Percentiles rank a stretch among this genome's conserved stretches.
phyloP scores from a whole-genome alignment of 371 early-diverging fungal species.

The Mortierella sp. region DNA sequence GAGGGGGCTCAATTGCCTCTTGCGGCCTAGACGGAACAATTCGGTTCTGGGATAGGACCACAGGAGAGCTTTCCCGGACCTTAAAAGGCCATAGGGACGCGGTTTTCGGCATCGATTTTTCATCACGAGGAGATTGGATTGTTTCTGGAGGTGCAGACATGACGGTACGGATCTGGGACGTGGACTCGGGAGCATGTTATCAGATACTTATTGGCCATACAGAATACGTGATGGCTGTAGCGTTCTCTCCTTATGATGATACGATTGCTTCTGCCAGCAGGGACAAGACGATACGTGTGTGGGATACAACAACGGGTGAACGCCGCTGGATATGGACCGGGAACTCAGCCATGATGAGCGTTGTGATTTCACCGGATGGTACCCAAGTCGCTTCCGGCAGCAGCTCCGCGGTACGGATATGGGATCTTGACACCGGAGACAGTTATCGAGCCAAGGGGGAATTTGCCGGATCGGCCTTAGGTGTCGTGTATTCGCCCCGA shows the following conservation, averaged over 20 bases:
- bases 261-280: slow-evolving; percentile 3
- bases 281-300: slow-evolving; percentile 12
- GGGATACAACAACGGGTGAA: background rate
- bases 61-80: background rate
- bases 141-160: slow-evolving; percentile 1
- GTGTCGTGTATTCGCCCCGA: too few species aligned
- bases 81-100: background rate
- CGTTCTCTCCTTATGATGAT: slow-evolving; percentile 1
- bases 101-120: background rate
- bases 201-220: background rate
- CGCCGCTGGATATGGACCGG: too few species aligned
- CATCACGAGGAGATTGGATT: slow-evolving; percentile 1
- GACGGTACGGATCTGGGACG: slow-evolving; percentile 5
- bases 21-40: slow-evolving; percentile 2
- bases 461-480: background rate
- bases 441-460: background rate
- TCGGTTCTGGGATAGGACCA: slow-evolving; percentile 2
- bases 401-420: too few species aligned
- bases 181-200: background rate
- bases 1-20: background rate
- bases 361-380: too few species aligned
- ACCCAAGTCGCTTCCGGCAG: too few species aligned
- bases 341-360: too few species aligned
- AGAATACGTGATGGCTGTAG: background rate
- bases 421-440: too few species aligned